Conservation (phyloP, 2,329 filamentous ascomycete genomes). For the Curvularia verruculosa region DNA sequence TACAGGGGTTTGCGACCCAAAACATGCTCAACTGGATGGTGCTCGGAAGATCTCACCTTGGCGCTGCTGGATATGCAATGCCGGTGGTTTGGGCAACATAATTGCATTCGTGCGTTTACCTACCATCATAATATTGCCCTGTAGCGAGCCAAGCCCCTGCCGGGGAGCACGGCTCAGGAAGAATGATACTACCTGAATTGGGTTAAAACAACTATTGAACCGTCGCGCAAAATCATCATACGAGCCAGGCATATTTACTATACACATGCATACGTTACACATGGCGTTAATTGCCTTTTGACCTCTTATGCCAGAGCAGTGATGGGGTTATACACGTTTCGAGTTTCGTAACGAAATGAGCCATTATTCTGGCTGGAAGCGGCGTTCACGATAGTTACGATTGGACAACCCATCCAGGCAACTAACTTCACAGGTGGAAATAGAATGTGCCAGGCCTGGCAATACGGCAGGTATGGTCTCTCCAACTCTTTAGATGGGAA, state of each 20-base stretch:
- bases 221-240: neutral
- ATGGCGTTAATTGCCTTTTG: neutral
- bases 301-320: neutral
- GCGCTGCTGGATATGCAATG: neutral
- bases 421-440: neutral
- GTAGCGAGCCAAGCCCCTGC: neutral
- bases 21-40: neutral
- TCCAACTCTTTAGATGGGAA: no score
- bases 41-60: neutral
- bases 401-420: neutral
- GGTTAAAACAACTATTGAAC: neutral
- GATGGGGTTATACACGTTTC: neutral
- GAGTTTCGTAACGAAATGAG: neutral
- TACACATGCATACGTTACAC: no score
- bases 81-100: neutral
- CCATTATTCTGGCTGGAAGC: neutral
- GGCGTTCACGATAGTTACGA: neutral
- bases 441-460: neutral
- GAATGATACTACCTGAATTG: neutral
- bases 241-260: neutral
- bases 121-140: neutral
- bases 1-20: neutral
- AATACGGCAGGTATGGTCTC: no score
- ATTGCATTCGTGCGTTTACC: neutral
- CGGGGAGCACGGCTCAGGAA: neutral